Evolutionary conservation across 192 early-diverging fungal genomes (phyloP).

Genomic region (Lunasporangiospora selenospora): DNA sequence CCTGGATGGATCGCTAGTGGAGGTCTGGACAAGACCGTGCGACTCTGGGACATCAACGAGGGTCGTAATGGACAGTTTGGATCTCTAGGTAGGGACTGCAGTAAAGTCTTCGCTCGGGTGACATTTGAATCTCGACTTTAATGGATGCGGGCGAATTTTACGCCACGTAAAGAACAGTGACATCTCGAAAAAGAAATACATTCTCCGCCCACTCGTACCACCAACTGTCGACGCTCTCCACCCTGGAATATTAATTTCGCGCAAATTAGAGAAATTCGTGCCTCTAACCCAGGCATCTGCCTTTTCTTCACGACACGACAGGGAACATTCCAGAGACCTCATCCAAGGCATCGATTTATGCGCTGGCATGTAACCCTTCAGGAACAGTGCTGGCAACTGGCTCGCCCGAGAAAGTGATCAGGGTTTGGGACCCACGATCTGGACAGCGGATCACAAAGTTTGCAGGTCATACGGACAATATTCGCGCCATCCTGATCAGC

Average conservation of each 20-base stretch:
- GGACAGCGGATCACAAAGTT: conserved; percentile 78
- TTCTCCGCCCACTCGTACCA: too few relatives aligned
- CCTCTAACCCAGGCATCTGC: too few relatives aligned
- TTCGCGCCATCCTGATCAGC: conserved; percentile 86
- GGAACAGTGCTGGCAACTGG: conserved; percentile 88
- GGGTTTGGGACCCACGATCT: conserved; percentile 89
- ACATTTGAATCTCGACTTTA: too few relatives aligned
- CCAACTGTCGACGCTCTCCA: too few relatives aligned
- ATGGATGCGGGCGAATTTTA: too few relatives aligned
- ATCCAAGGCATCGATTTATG: conserved; percentile 82
- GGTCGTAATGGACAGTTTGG: conserved; percentile 53
- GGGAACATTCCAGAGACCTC: conserved; percentile 57
- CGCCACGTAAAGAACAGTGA: too few relatives aligned
- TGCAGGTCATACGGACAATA: conserved; percentile 95
- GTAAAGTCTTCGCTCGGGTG: too few relatives aligned
- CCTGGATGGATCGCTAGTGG: conserved; percentile 86
- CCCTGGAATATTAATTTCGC: too few relatives aligned
- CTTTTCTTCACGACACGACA: conserved; percentile 10
- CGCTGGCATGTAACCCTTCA: conserved; percentile 79
- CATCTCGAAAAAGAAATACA: too few relatives aligned
- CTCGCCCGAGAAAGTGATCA: conserved; percentile 90
- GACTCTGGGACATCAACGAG: conserved; percentile 90
- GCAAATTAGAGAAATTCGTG: too few relatives aligned
- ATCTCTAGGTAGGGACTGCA: conserved; percentile 36
- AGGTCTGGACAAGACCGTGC: conserved; percentile 88